Evolutionary conservation across 306 rosid species (phyloP).

Genomic region (Gynostemma pentaphyllum): DNA sequence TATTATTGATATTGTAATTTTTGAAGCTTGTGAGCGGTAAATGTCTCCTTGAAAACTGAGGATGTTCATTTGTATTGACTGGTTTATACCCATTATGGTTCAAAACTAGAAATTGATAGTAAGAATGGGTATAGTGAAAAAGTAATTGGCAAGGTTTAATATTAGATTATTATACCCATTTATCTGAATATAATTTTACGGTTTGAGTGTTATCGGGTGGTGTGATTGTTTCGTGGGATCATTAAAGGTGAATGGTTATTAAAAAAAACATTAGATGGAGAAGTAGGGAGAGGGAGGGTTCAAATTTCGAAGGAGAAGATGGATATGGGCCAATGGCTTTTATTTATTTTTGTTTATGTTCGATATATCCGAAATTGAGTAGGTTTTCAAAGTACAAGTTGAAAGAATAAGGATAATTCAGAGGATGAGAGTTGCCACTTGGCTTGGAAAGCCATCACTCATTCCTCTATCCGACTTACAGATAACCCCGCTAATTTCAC

Average conservation of each 20-base stretch:
- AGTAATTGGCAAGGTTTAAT: too few relatives aligned
- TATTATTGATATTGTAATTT: background rate
- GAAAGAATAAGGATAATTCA: background rate
- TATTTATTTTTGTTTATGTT: background rate
- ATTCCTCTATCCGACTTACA: slow-evolving; percentile 51
- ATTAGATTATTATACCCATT: too few relatives aligned
- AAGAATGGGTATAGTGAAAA: too few relatives aligned
- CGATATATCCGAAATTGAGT: background rate
- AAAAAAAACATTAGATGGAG: too few relatives aligned
- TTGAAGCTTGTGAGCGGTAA: background rate
- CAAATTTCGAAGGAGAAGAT: background rate
- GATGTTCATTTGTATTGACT: background rate
- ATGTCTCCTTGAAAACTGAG: background rate
- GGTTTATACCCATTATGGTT: too few relatives aligned
- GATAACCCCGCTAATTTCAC: slow-evolving; percentile 41
- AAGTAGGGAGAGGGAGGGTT: background rate
- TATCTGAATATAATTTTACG: too few relatives aligned
- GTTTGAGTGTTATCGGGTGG: too few relatives aligned
- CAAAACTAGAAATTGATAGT: too few relatives aligned
- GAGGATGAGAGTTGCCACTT: slow-evolving; percentile 37
- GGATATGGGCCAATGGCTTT: slow-evolving; percentile 1
- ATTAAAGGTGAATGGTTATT: too few relatives aligned
- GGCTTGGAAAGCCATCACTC: slow-evolving; percentile 44
- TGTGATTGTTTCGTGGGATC: too few relatives aligned
- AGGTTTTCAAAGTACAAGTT: background rate